A percentile compares a stretch with the other conserved stretches of the same genome.
phyloP scores from a whole-genome alignment of 208 protist genomes.

The Plasmodiophora brassicae region DNA sequence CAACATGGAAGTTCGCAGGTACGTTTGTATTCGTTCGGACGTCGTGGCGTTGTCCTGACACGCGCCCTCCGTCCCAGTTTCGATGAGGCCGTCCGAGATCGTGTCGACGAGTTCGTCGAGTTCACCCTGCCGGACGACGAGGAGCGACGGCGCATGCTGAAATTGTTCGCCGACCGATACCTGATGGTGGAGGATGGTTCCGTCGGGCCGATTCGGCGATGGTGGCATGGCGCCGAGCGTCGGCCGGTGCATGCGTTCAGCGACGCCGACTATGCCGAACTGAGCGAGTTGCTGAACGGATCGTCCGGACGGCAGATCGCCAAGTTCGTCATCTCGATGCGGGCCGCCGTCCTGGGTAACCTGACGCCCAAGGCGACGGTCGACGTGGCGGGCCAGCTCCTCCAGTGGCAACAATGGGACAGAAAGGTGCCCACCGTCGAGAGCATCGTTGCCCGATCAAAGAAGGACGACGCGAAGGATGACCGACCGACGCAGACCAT shows the following conservation, averaged over 20 bases:
- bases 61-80: not conserved
- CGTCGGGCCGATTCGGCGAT: not conserved
- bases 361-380: not conserved
- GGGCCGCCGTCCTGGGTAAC: not conserved
- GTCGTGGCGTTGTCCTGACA: too few species aligned
- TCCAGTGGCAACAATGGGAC: not conserved
- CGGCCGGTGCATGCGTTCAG: not conserved
- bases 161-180: not conserved
- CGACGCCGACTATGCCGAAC: not conserved
- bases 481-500: too few species aligned
- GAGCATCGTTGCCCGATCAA: too few species aligned
- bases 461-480: too few species aligned
- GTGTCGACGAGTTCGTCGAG: constrained; percentile 33
- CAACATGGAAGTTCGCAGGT: too few species aligned
- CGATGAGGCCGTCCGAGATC: constrained; percentile 20
- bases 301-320: not conserved
- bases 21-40: too few species aligned
- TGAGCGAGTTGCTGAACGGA: not conserved
- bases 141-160: not conserved
- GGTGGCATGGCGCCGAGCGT: not conserved
- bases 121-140: constrained; percentile 17
- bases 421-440: not conserved
- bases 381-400: not conserved
- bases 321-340: constrained; percentile 1
- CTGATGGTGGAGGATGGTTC: not conserved